A percentile compares a stretch with the other conserved stretches of the same genome.
phyloP scores from a whole-genome alignment of 1,139 yeast species.

The Sugiyamaella neomexicana region DNA sequence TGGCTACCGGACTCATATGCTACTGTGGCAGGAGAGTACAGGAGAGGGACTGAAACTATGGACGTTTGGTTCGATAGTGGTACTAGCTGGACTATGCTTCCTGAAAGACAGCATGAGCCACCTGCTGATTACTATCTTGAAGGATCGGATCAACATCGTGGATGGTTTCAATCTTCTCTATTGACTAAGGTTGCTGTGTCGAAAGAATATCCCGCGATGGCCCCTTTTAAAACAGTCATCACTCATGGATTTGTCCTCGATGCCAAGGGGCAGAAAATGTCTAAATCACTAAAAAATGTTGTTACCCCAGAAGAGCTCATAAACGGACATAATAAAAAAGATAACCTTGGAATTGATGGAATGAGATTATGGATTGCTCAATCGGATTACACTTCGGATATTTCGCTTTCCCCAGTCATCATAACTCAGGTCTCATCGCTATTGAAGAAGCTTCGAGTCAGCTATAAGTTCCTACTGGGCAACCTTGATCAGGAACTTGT shows the following conservation, averaged over 20 bases:
- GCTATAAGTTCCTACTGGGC: conserved; percentile 79
- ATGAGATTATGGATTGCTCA: conserved; percentile 89
- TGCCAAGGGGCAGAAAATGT: conserved; percentile 85
- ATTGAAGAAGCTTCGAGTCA: conserved; percentile 76
- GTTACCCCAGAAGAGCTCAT: conserved; percentile 60
- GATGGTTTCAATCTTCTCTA: conserved; percentile 97
- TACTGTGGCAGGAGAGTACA: conserved; percentile 29
- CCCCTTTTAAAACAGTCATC: conserved; percentile 74
- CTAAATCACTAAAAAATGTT: conserved; percentile 86
- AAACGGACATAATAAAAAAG: conserved; percentile 62
- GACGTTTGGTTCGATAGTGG: conserved; percentile 99
- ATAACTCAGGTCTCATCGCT: conserved; percentile 76
- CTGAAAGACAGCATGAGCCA: conserved; percentile 37
- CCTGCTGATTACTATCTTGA: conserved; percentile 81
- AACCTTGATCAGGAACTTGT: conserved; percentile 45
- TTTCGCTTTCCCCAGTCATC: conserved; percentile 70
- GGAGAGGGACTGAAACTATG: conserved; percentile 85
- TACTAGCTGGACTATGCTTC: conserved; percentile 78
- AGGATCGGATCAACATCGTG: conserved; percentile 97
- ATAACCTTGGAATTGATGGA: conserved; percentile 88
- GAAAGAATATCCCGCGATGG: conserved; percentile 33
- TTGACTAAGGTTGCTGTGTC: conserved; percentile 66
- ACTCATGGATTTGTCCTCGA: conserved; percentile 96
- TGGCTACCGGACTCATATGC: conserved; percentile 65
- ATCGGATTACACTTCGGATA: conserved; percentile 79